Base-by-base conservation (phyloP, 2,329 filamentous ascomycete genomes). In the Alternaria sp. region DNA sequence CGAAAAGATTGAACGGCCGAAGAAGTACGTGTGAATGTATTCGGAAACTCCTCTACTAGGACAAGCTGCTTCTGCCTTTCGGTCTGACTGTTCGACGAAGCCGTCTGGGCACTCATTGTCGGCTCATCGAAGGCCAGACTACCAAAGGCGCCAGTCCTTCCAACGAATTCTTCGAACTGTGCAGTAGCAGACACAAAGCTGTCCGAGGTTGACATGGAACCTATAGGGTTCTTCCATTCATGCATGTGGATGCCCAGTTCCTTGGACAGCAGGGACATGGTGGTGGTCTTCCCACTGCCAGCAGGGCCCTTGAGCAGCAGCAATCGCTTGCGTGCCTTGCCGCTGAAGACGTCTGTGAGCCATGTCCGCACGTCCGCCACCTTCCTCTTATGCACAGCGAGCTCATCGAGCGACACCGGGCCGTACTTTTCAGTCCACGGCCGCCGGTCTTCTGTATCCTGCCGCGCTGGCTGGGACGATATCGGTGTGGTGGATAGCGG, bases 321-420 rank as follows among this genome's bases (percentile, higher is more conserved):
- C 61, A 97, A 77, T 64, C 92, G 87, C 83, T 97, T 89, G 58
- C 78, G 80, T 58, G 79, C 78, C 49, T 76, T 81, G 46, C 92
- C 92, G 25, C 81, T 79, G 65, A 93, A 87, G 18, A 93, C 92
- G 74, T 90, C 88, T 46, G 92, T 88, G 33, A 99, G 82, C 94
- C 96, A 98, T 62, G 82, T 85, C 62, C 89, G 88, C 49, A 98
- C 94, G 80, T 98, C 94, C 3, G 88, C 82, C 6, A 98, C 92
- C 79, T 99, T 99, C 72, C 88, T 96, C 83, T 96, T 97, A 79
- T 99, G 94, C 18, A 99, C 95, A 0, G 92, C 95, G 49, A 99
- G 84, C 81, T 98, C 95, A 15, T 94, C 89, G 12, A 97, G 79
- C 70, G 87, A 91, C 3, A 79, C 74, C 0, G 95, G 95, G 3